Base-by-base conservation (phyloP, 192 early-diverging fungal species). In the Umbelopsis vinacea region DNA sequence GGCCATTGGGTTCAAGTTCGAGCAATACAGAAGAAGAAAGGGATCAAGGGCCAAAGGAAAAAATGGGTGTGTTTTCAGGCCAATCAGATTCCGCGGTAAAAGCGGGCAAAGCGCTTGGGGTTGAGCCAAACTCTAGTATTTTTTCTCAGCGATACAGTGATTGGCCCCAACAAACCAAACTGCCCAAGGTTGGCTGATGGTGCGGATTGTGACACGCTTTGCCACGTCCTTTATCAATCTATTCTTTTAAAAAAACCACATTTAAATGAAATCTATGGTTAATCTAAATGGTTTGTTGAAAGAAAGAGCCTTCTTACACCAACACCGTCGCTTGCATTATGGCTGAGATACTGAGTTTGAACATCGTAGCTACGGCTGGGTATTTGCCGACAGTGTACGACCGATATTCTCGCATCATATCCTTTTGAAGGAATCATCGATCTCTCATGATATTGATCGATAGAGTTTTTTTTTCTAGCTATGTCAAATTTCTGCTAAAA, bases 11-110 rank as follows among this genome's bases (percentile, higher is more conserved):
- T 53, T n/a, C 3, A 40, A 45, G 15, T 45, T 40, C 9, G 24
- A 60, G 54, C 40, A 55, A n/a, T 22, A 71, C 11, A 37, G 40
- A 71, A 53, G 38, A 22, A 54, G 33, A 40, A 71, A 60, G 19
- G 37, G 69, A 54, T 40, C 15, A 37, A 71, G 26, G 37, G 46
- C 23, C 38, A 29, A 55, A 70, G 10, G 23, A 45, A 33, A 52
- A 55, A 43, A 29, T 54, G 53, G 53, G 48, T 55, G 19, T 5
- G 17, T n/a, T 43, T 55, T 45, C 24, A 46, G 43, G 19, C 29
- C 15, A 50, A 50, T 50, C 19, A 50, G 5, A 15, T 50, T 21
- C 17, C 10, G 15, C 40, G 60, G 60, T 38, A 43, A 66, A 66
- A 24, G 40, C 40, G 17, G 60, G 60, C 23, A 33, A 43, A 66